Evolutionary conservation across 495 filamentous ascomycete genomes (phyloP).

Genomic region (Aspergillus hancockii): DNA sequence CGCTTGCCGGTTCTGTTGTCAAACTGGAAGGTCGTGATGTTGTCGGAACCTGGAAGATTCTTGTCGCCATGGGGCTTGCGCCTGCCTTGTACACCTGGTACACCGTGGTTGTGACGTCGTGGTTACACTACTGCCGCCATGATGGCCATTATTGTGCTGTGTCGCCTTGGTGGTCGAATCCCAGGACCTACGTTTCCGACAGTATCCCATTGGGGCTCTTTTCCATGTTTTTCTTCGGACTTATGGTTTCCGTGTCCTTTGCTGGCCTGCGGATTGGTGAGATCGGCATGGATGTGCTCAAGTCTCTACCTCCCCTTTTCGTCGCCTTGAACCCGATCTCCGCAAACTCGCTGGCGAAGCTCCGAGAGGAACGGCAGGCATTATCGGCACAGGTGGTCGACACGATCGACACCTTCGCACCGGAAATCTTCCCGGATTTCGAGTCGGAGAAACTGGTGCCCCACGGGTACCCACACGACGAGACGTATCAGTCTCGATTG

Average conservation of each 20-base stretch:
- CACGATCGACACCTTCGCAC: slow-evolving; percentile 90
- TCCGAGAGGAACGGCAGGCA: slow-evolving; percentile 69
- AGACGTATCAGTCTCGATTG: slow-evolving; percentile 24
- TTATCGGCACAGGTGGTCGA: slow-evolving; percentile 81
- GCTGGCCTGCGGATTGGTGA: slow-evolving; percentile 94
- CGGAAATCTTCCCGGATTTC: slow-evolving; percentile 97
- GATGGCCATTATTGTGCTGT: not conserved
- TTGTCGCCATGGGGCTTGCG: slow-evolving; percentile 86
- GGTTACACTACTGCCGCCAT: slow-evolving; percentile 71
- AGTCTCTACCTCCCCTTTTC: slow-evolving; percentile 86
- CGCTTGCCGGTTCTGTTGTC: slow-evolving; percentile 87
- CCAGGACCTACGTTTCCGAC: slow-evolving; percentile 72
- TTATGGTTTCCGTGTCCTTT: slow-evolving; percentile 89
- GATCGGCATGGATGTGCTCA: slow-evolving; percentile 96
- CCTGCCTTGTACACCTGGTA: slow-evolving; percentile 84
- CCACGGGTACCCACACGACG: slow-evolving; percentile 9
- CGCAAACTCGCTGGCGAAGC: slow-evolving; percentile 77
- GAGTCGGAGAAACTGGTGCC: slow-evolving; percentile 79
- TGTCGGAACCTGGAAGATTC: slow-evolving; percentile 97
- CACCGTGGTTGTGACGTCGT: slow-evolving; percentile 69
- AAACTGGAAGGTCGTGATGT: slow-evolving; percentile 94
- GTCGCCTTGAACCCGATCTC: slow-evolving; percentile 81
- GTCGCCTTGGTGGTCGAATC: slow-evolving; percentile 32
- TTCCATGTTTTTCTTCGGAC: slow-evolving; percentile 65
- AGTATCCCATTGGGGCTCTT: slow-evolving; percentile 82